These are phyloP conservation scores for Pseudonitzschia delicatissima DNA, from an alignment of 108 stramenopile genomes.

Conservation along the genomic window DNA sequence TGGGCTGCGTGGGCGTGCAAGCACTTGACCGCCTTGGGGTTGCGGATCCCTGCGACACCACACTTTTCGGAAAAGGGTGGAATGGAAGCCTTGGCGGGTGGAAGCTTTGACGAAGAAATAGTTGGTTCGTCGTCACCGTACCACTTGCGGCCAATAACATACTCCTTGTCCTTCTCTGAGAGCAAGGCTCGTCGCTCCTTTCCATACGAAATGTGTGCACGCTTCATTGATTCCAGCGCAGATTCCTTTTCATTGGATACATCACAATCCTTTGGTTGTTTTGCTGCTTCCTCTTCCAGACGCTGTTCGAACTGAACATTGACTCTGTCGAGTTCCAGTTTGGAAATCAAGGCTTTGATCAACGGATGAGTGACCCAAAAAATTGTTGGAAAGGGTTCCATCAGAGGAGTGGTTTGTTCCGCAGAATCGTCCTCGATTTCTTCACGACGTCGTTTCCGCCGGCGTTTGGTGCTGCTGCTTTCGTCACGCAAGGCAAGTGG, in stretches of 20 bases:
- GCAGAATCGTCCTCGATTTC: constrained; percentile 23
- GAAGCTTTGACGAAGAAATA: constrained; percentile 40
- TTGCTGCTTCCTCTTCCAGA: constrained; percentile 14
- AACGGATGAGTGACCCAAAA: constrained; percentile 79
- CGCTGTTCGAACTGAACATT: constrained; percentile 20
- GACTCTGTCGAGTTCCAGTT: constrained; percentile 53
- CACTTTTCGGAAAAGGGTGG: constrained; percentile 42
- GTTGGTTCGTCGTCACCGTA: not conserved
- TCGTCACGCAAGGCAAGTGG: constrained; percentile 68
- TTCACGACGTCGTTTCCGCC: constrained; percentile 53
- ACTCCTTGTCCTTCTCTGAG: constrained; percentile 38
- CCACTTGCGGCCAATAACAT: constrained; percentile 26
- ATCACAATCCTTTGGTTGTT: constrained; percentile 30
- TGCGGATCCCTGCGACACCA: constrained; percentile 82
- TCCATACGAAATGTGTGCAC: constrained; percentile 74
- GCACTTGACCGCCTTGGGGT: constrained; percentile 65
- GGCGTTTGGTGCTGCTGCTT: constrained; percentile 56
- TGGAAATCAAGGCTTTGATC: constrained; percentile 50
- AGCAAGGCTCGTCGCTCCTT: constrained; percentile 47
- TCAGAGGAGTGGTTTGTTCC: constrained; percentile 18
- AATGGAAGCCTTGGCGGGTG: not conserved
- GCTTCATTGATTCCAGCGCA: constrained; percentile 53
- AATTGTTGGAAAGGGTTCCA: constrained; percentile 86
- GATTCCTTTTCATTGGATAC: not conserved
- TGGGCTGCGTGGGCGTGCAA: constrained; percentile 85